Evolutionary conservation across 2,329 filamentous ascomycete species (phyloP).

Genomic region (Aspergillus tamarii): DNA sequence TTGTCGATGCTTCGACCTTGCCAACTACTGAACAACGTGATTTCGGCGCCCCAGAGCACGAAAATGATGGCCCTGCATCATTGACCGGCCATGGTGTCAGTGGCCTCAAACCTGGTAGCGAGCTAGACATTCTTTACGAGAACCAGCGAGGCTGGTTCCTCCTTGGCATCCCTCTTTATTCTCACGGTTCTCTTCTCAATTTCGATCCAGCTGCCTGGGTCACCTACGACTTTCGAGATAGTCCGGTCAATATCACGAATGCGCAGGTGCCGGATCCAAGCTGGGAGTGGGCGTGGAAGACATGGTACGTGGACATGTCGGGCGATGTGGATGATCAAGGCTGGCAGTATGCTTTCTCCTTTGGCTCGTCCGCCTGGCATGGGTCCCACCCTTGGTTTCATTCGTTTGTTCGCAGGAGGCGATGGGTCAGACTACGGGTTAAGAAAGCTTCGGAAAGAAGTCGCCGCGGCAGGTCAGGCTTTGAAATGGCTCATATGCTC

Average conservation of each 20-base stretch:
- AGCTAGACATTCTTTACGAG: conserved; percentile 89
- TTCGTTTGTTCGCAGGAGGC: conserved; percentile 86
- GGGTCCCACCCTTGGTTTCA: conserved; percentile 87
- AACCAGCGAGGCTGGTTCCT: conserved; percentile 91
- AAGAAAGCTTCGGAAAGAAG: conserved; percentile 55
- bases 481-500: conserved; percentile 62
- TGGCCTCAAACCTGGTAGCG: conserved; percentile 40
- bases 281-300: conserved; percentile 85
- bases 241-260: conserved; percentile 73
- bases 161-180: conserved; percentile 90
- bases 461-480: conserved; percentile 37
- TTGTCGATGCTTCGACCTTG: neutral
- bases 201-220: conserved; percentile 89
- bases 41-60: conserved; percentile 11
- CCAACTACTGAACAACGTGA: conserved; percentile 10
- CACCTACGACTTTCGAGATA: conserved; percentile 62
- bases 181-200: conserved; percentile 78
- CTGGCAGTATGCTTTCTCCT: conserved; percentile 95
- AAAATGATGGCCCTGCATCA: neutral
- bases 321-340: conserved; percentile 84
- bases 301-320: conserved; percentile 77
- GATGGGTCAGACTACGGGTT: conserved; percentile 82
- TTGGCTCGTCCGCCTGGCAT: conserved; percentile 82
- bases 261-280: conserved; percentile 92
- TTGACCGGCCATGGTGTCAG: conserved; percentile 15